Conservation (phyloP, 805 yeast species). For the Metschnikowia koreensis region DNA sequence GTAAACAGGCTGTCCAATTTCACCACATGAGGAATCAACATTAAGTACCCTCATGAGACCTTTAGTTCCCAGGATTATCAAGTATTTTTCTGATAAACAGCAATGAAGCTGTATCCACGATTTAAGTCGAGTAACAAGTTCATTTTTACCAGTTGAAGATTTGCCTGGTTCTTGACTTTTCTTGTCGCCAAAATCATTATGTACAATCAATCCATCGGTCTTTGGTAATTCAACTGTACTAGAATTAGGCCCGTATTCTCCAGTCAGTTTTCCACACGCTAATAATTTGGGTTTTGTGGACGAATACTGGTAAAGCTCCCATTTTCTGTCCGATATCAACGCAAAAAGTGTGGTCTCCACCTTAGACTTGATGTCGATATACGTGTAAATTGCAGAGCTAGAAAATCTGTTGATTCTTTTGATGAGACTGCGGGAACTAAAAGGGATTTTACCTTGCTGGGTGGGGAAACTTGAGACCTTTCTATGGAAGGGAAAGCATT, state of each 20-base stretch:
- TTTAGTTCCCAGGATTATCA: slow-evolving; percentile 69
- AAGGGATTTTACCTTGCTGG: slow-evolving; percentile 46
- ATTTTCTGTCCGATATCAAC: slow-evolving; percentile 61
- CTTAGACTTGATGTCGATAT: slow-evolving; percentile 34
- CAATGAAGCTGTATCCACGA: slow-evolving; percentile 64
- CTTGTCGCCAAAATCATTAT: slow-evolving; percentile 26
- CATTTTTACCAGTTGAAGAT: not conserved
- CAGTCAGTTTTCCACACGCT: slow-evolving; percentile 68
- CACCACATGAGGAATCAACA: slow-evolving; percentile 25
- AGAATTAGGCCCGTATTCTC: slow-evolving; percentile 60
- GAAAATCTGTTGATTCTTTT: slow-evolving; percentile 29
- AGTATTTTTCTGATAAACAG: slow-evolving; percentile 52
- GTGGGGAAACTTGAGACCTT: slow-evolving; percentile 51
- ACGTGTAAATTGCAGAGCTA: slow-evolving; percentile 32
- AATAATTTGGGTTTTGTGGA: slow-evolving; percentile 49
- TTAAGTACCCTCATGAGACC: slow-evolving; percentile 71
- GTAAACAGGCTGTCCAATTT: slow-evolving; percentile 61
- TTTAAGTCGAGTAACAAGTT: slow-evolving; percentile 23
- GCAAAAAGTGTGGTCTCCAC: slow-evolving; percentile 65
- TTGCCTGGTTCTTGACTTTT: slow-evolving; percentile 19
- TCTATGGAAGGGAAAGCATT: slow-evolving; percentile 81
- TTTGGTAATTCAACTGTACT: slow-evolving; percentile 18
- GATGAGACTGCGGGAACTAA: slow-evolving; percentile 22
- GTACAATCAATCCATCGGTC: slow-evolving; percentile 25
- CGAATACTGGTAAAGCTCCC: slow-evolving; percentile 65